Base-by-base conservation (phyloP, 139 green algal genomes). In the Chlorella sp. region DNA sequence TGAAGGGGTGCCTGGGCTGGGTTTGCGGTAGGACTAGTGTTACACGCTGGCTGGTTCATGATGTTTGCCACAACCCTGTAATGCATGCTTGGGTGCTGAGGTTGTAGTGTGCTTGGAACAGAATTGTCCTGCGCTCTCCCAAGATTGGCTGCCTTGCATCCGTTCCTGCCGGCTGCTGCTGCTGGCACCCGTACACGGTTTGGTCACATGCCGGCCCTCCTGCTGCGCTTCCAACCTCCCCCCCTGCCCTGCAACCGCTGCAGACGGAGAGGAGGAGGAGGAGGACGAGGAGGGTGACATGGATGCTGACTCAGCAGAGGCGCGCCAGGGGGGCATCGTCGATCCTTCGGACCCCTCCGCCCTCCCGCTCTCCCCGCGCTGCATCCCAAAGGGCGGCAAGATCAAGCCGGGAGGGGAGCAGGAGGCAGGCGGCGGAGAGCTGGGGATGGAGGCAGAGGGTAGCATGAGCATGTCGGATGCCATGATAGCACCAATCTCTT, bases 331-430 rank as follows among this genome's bases (percentile, higher is more conserved):
- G 48, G 64, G 64, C 64, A 18, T 26, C 37, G 34, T 39, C 34
- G 75, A 81, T 21, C 75, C 75, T 53, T 81, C 75, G 1, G 75
- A 53, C 34, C 75, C 34, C 30, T 42, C 15, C 30, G 42, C 42
- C 79, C 12, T 88, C 66, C 84, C 84, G 39, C 84, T 88, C 28
- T 88, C 84, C 32, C 84, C 84, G 0, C 84, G 84, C 39, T 86
- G 32, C 19, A 32, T 86, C 24, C 84, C 42, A 39, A 81, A 88
- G 3, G 84, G 84, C 16, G 84, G 36, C 84, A 88, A 88, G 40
- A 66, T 88, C 66, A 88, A 81, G 66, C 84, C 84, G 39, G 28
- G 28, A 40, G 71, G 34, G 19, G 84, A 87, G 3, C 66, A 48
- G 40, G 79, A 34, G 11, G 40, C 18, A 28, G 79, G 2, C 3